Evolutionary conservation across 1,284 basidiomycete species (phyloP), one percentile per base, ranked within the genome.

Genomic region (Tylopilus sp.): DNA sequence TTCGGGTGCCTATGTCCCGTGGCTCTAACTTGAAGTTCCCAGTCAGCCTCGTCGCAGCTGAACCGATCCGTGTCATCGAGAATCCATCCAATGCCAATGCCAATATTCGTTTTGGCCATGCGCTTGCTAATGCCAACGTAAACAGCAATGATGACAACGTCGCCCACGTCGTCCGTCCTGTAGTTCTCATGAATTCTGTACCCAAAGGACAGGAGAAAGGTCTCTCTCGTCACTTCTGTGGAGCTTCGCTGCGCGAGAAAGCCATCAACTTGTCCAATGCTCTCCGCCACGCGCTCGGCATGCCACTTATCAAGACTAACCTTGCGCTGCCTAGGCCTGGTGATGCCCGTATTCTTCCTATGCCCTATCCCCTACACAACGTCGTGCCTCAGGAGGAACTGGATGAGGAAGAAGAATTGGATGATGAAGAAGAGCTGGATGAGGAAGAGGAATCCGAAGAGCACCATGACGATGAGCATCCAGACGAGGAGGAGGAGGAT

Each of bases 231-330:
- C 64, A 66, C 49, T 36, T 56, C 10, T 65, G 64, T 34, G 65
- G 65, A 34, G 52, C 49, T 46, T 68, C 64, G 46, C 54, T 68
- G 56, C 64, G 64, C 51, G 64, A 63, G 56, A 69, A 69, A 49
- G 65, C 67, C 15, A 37, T 67, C 41, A 63, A 55, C 48, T 15
- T 65, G 28, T 66, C 64, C 34, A 65, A 65, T 25, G 48, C 65
- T 21, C 52, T 65, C 44, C 62, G 66, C 34, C 65, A 67, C 38
- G 64, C 64, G 5, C 56, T 65, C 2, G 64, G 64, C 26, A 46
- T 69, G 53, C 62, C 64, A 25, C 60, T 47, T 23, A 55, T 69
- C 44, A 64, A 61, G 43, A 25, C 40, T 13, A 26, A 55, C 28
- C 12, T 29, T 28, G 48, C 48, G 8, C 18, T 39, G 15, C 41